Conservation (phyloP, 805 yeast genomes). For the Ogataea nonfermentans region DNA sequence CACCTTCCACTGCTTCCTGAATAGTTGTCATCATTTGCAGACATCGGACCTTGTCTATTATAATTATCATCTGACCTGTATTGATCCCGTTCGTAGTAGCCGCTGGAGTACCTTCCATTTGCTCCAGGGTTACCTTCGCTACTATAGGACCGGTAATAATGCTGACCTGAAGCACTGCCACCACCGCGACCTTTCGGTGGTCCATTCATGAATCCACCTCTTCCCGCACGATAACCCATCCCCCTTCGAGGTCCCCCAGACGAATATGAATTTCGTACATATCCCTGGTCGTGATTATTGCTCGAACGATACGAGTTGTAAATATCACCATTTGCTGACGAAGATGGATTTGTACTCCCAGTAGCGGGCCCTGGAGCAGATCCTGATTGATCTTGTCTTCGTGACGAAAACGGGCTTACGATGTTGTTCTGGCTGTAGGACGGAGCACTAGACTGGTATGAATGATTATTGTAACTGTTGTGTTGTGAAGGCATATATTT, state of each 20-base stretch:
- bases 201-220: constrained; percentile 13
- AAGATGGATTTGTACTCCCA: constrained; percentile 2
- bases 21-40: constrained; percentile 12
- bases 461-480: constrained; percentile 10
- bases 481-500: constrained; percentile 23
- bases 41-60: constrained; percentile 9
- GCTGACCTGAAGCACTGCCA: constrained; percentile 4
- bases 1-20: constrained; percentile 12
- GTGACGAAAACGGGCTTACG: constrained; percentile 33
- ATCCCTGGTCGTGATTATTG: constrained; percentile 13
- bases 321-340: constrained; percentile 7
- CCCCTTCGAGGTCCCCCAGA: constrained; percentile 17
- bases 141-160: constrained; percentile 20
- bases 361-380: constrained; percentile 10
- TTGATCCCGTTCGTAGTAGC: constrained; percentile 21
- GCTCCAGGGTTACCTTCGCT: constrained; percentile 15
- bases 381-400: constrained; percentile 22
- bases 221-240: constrained; percentile 19
- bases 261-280: constrained; percentile 14
- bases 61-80: constrained; percentile 15
- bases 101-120: constrained; percentile 14
- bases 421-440: constrained; percentile 24
- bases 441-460: constrained; percentile 15
- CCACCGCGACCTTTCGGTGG: constrained; percentile 9
- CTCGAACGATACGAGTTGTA: constrained; percentile 16